Evolutionary conservation across 1,284 basidiomycete genomes (phyloP).

Genomic region (Boletus coffeatus): DNA sequence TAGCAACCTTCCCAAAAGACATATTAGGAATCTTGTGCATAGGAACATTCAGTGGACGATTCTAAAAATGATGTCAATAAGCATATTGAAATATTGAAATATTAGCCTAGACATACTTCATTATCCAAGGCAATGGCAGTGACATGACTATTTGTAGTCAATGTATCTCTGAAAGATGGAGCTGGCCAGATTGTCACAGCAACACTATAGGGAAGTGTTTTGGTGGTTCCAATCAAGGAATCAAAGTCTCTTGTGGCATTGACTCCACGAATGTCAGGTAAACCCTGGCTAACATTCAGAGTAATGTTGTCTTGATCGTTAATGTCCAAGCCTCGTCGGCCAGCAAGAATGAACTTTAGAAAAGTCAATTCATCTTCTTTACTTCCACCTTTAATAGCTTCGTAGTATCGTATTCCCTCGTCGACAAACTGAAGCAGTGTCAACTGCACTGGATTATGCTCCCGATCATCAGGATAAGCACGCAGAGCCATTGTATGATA

Average conservation of each 20-base stretch:
- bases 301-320: neutral
- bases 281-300: neutral
- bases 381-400: neutral
- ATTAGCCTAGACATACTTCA: neutral
- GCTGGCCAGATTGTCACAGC: neutral
- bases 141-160: neutral
- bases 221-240: neutral
- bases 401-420: neutral
- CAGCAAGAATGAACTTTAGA: neutral
- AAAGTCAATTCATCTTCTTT: neutral
- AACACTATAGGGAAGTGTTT: neutral
- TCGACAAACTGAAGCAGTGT: neutral
- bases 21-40: conserved; percentile 14
- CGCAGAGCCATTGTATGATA: neutral
- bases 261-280: neutral
- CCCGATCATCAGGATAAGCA: neutral
- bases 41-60: neutral
- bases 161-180: neutral
- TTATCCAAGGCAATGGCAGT: neutral
- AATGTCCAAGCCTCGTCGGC: neutral
- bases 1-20: conserved; percentile 10
- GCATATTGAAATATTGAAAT: neutral
- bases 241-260: neutral
- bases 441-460: neutral
- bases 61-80: neutral